Base-by-base conservation (phyloP, 1,139 yeast species). In the Saccharomyces hybrid region DNA sequence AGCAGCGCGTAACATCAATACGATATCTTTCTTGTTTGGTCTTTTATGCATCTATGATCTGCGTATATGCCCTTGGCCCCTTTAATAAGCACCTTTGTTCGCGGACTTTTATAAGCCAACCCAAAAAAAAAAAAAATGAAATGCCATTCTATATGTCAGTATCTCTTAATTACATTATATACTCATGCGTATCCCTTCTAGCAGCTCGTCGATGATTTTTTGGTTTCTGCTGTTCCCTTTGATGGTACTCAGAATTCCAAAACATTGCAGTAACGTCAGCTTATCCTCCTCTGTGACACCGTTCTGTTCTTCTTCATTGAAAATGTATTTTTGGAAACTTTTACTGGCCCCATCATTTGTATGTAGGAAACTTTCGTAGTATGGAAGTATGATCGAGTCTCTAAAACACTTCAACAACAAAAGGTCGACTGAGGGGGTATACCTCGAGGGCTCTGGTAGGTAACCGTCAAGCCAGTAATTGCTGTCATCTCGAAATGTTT, bases 191-290 rank as follows among this genome's bases (percentile, higher is more conserved):
- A 64, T 59, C 11, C 66, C 64, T 14, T 55, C 59, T 11, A 68
- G 56, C 32, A 80, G 64, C 49, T 73, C 76, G 51, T 81, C 83
- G n/a, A 82, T 70, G 13, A 73, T 70, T 47, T 68, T 69, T 58
- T 82, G 86, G 54, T 76, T 76, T 27, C 77, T 76, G 59, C 80
- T 82, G 6, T 70, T 72, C 0, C 82, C 75, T 48, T 76, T 77
- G 1, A 80, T 73, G 1, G 79, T 72, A n/a, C 77, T 74, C 28
- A 83, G 64, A 34, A 78, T 70, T 13, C 82, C 79, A 57, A 81
- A 75, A 60, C 88, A 82, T 60, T 81, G 85, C 14, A 80, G 65
- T 42, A 82, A 60, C 8, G 73, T 67, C 25, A 73, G 70, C 65
- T 57, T 73, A 57, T 60, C 73, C 50, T 58, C 59, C 34, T 62